These are phyloP conservation scores for Xylariales sp. DNA, from an alignment of 2,329 filamentous ascomycete species.

Conservation along the genomic window DNA sequence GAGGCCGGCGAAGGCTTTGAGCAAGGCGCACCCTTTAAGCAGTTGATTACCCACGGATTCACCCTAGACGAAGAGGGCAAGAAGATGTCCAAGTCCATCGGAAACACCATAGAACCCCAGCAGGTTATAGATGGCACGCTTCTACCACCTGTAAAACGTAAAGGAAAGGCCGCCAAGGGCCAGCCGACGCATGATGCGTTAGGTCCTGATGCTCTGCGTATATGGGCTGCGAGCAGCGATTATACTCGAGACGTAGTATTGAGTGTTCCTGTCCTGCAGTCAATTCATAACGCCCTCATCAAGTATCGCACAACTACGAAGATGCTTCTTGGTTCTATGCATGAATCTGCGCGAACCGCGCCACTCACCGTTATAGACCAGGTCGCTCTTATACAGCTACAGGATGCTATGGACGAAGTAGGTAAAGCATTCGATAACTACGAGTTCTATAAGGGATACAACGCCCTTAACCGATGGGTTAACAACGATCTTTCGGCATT, in stretches of 20 bases:
- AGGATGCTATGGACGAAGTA: conserved; percentile 72
- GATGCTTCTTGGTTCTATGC: conserved; percentile 84
- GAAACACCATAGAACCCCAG: conserved; percentile 83
- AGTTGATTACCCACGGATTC: conserved; percentile 95
- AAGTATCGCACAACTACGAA: conserved; percentile 93
- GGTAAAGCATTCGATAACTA: conserved; percentile 73
- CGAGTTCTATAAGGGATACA: conserved; percentile 85
- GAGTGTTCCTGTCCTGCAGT: conserved; percentile 79
- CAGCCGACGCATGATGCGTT: conserved; percentile 72
- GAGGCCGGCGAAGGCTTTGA: conserved; percentile 51
- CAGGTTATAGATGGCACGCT: conserved; percentile 88
- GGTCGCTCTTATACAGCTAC: conserved; percentile 81
- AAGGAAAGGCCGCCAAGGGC: conserved; percentile 61
- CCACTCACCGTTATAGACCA: conserved; percentile 73
- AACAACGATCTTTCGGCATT: conserved; percentile 88
- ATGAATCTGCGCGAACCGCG: conserved; percentile 61
- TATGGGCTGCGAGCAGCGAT: conserved; percentile 93
- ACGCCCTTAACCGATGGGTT: conserved; percentile 82
- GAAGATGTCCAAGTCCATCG: conserved; percentile 98
- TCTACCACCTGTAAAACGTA: conserved; percentile 74
- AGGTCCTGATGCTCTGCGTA: conserved; percentile 85
- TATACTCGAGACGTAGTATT: conserved; percentile 90
- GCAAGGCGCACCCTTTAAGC: conserved; percentile 78
- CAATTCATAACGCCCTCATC: conserved; percentile 79
- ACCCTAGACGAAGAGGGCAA: conserved; percentile 89